Evolutionary conservation across 1,139 yeast genomes (phyloP).

Genomic region (Kurtzmaniella natalensis): DNA sequence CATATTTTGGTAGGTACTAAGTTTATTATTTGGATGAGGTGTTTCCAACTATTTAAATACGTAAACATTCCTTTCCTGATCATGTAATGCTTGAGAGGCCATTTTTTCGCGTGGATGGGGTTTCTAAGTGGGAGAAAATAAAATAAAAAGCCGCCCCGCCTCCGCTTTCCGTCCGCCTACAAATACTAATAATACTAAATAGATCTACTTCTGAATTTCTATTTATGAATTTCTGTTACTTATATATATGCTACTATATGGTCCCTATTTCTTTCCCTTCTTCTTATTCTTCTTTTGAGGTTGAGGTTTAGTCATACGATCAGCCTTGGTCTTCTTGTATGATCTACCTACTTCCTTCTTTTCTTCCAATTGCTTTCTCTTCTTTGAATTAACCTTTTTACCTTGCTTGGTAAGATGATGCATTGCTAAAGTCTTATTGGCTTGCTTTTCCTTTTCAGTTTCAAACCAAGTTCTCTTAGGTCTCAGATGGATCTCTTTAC

Average conservation of each 20-base stretch:
- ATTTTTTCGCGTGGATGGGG: no score
- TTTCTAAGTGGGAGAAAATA: no score
- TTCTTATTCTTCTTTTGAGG: conserved; percentile 13
- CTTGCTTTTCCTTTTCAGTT: conserved; percentile 63
- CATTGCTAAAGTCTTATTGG: conserved; percentile 35
- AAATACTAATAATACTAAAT: not conserved
- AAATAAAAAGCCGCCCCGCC: no score
- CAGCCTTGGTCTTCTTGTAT: conserved; percentile 69
- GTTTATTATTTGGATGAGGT: not conserved
- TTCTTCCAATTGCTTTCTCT: conserved; percentile 54
- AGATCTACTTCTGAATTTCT: not conserved
- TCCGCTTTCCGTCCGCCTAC: no score
- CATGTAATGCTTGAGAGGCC: not conserved
- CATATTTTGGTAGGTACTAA: not conserved
- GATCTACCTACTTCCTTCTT: conserved; percentile 45
- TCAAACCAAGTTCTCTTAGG: conserved; percentile 98
- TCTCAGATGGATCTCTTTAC: conserved; percentile 77
- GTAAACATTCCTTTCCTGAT: not conserved
- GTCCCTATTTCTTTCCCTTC: conserved; percentile 9
- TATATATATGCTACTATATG: conserved; percentile 13
- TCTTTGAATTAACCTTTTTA: conserved; percentile 47
- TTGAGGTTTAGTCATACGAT: conserved; percentile 41
- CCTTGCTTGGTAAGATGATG: conserved; percentile 45
- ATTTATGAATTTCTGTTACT: no score
- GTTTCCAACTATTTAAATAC: no score